phyloP scores from a whole-genome alignment of 1,284 basidiomycete genomes.

The Heterobasidion annosum region DNA sequence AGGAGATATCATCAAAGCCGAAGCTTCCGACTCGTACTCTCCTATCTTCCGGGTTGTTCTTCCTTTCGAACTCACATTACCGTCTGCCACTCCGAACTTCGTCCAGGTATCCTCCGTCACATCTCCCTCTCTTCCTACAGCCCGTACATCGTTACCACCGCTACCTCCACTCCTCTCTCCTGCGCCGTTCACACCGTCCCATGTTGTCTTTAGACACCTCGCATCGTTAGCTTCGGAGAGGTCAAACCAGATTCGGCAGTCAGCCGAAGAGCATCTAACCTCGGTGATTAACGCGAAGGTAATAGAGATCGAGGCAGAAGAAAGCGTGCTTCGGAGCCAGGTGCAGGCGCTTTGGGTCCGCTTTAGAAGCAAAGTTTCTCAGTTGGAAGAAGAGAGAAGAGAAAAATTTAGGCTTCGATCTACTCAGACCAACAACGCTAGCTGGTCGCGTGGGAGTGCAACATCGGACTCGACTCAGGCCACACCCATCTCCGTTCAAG shows the following conservation, averaged over 20 bases:
- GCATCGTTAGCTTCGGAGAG: conserved; percentile 45
- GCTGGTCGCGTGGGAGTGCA: conserved; percentile 5
- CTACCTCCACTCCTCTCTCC: conserved; percentile 54
- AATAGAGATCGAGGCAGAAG: conserved; percentile 45
- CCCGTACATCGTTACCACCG: conserved; percentile 11
- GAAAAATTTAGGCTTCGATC: conserved; percentile 6
- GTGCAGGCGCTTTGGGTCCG: conserved; percentile 57
- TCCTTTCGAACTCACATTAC: conserved; percentile 13
- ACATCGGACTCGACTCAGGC: conserved; percentile 8
- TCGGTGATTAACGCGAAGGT: conserved; percentile 47
- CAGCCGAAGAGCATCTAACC: conserved; percentile 51
- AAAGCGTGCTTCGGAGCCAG: conserved; percentile 44
- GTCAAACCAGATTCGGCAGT: conserved; percentile 44
- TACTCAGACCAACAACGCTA: background rate
- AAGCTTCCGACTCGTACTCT: conserved; percentile 7
- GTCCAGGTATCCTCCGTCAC: conserved; percentile 17
- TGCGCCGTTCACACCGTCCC: conserved; percentile 67
- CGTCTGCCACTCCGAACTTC: conserved; percentile 17
- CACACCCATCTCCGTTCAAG: conserved; percentile 36
- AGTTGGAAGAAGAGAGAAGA: conserved; percentile 32
- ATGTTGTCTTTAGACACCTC: conserved; percentile 60
- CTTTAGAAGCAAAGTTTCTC: conserved; percentile 43
- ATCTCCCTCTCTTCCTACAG: background rate
- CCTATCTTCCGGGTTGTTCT: conserved; percentile 8
- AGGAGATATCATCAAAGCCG: conserved; percentile 3